A percentile compares a stretch with the other conserved stretches of the same genome.
Evolutionary conservation across 352 stramenopile species (phyloP).

Genomic region (Phytophthora colocasiae): DNA sequence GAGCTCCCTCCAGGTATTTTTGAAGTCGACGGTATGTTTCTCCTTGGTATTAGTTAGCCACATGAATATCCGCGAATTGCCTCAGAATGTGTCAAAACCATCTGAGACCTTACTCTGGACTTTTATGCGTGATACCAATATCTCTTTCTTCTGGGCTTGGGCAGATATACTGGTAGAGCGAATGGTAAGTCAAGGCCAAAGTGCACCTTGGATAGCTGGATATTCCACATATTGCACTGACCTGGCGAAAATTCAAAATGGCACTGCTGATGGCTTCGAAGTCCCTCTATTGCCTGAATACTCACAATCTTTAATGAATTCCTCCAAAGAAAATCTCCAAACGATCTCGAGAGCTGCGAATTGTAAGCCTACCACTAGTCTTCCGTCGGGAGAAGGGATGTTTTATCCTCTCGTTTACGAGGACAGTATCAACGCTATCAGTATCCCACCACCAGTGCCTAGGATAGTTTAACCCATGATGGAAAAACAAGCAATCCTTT

Average conservation of each 20-base stretch:
- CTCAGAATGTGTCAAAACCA: conserved; percentile 21
- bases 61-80: conserved; percentile 26
- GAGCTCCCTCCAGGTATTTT: conserved; percentile 30
- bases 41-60: conserved; percentile 33
- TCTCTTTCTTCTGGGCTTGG: conserved; percentile 27
- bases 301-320: background rate
- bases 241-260: conserved; percentile 6
- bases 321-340: background rate
- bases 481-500: background rate
- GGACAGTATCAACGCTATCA: conserved; percentile 29
- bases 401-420: conserved; percentile 27
- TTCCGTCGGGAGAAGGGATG: background rate
- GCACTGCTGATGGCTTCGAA: background rate
- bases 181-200: conserved; percentile 2
- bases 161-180: conserved; percentile 13
- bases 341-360: conserved; percentile 6
- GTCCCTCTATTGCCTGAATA: background rate
- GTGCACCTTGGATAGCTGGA: conserved; percentile 16
- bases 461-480: background rate
- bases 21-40: conserved; percentile 9
- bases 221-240: conserved; percentile 21
- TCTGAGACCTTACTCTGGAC: conserved; percentile 7
- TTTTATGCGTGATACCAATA: conserved; percentile 16
- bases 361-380: background rate
- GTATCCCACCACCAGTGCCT: background rate